Evolutionary conservation across 495 filamentous ascomycete species (phyloP).

Genomic region (Talaromyces nanjingensis): DNA sequence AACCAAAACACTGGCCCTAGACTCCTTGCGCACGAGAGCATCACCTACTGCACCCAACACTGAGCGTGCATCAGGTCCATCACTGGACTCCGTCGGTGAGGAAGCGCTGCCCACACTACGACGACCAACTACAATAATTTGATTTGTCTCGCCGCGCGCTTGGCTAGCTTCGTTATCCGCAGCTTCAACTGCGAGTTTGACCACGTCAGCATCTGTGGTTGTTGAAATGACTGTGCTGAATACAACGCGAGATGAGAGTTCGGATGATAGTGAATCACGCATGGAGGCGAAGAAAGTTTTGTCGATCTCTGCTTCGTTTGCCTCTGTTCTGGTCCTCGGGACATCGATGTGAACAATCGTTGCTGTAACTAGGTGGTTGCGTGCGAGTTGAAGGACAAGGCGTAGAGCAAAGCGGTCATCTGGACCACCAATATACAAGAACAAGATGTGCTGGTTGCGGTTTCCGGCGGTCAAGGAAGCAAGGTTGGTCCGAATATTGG

Average conservation of each 20-base stretch:
- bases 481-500: slow-evolving; percentile 35
- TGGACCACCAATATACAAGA: slow-evolving; percentile 78
- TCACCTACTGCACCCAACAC: slow-evolving; percentile 66
- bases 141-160: slow-evolving; percentile 61
- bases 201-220: slow-evolving; percentile 14
- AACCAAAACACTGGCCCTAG: slow-evolving; percentile 70
- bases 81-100: slow-evolving; percentile 13
- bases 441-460: slow-evolving; percentile 76
- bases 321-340: neutral
- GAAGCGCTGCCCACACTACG: slow-evolving; percentile 20
- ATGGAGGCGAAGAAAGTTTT: slow-evolving; percentile 54
- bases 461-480: slow-evolving; percentile 42
- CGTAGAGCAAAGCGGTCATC: slow-evolving; percentile 80
- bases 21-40: slow-evolving; percentile 46
- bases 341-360: slow-evolving; percentile 26
- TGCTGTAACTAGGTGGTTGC: slow-evolving; percentile 59
- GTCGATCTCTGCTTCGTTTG: slow-evolving; percentile 32
- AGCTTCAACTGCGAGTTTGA: slow-evolving; percentile 24
- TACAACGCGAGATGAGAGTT: slow-evolving; percentile 53
- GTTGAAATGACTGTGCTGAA: slow-evolving; percentile 39
- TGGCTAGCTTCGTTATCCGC: slow-evolving; percentile 57
- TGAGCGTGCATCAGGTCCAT: slow-evolving; percentile 44
- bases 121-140: slow-evolving; percentile 70
- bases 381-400: slow-evolving; percentile 73
- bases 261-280: slow-evolving; percentile 51